Percentiles rank a stretch among this genome's conserved stretches.
Evolutionary conservation across 2,329 filamentous ascomycete genomes (phyloP).

Genomic region (Calonectria pseudoturangicola): DNA sequence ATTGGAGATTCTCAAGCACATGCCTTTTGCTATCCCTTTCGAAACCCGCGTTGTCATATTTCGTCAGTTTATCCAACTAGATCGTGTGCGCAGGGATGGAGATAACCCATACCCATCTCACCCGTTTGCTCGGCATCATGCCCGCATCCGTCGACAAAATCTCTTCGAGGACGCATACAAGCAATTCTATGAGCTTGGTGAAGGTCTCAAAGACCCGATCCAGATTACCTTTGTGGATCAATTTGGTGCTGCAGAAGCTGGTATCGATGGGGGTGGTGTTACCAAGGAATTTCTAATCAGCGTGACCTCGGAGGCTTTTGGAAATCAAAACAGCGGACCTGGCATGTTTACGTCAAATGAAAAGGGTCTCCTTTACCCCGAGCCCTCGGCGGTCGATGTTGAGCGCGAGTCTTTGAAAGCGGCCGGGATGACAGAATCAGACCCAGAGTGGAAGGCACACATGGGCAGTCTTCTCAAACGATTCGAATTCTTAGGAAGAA

Average conservation of each 20-base stretch:
- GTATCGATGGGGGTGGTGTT: slow-evolving; percentile 97
- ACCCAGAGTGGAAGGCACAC: slow-evolving; percentile 73
- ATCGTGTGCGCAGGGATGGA: slow-evolving; percentile 64
- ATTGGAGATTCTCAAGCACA: slow-evolving; percentile 92
- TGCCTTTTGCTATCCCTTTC: slow-evolving; percentile 98
- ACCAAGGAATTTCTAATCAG: slow-evolving; percentile 98
- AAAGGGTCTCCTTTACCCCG: slow-evolving; percentile 91
- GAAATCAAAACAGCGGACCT: slow-evolving; percentile 63
- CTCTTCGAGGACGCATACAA: slow-evolving; percentile 91
- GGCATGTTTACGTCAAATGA: slow-evolving; percentile 89
- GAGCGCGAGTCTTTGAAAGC: slow-evolving; percentile 74
- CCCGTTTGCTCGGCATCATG: slow-evolving; percentile 79
- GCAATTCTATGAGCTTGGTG: slow-evolving; percentile 87
- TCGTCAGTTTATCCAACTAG: slow-evolving; percentile 90
- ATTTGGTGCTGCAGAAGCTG: slow-evolving; percentile 90
- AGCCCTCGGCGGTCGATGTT: slow-evolving; percentile 85
- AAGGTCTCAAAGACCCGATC: slow-evolving; percentile 93
- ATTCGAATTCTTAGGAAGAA: slow-evolving; percentile 93
- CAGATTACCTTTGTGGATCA: slow-evolving; percentile 97
- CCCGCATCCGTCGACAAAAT: slow-evolving; percentile 84
- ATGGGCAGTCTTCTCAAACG: slow-evolving; percentile 79
- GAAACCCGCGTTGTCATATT: slow-evolving; percentile 94
- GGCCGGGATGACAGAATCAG: slow-evolving; percentile 70
- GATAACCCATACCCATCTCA: slow-evolving; percentile 40
- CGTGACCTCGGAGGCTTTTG: slow-evolving; percentile 90